Evolutionary conservation across 345 rosid species (phyloP), one percentile per base, ranked within the genome.

Genomic region (Gossypium raimondii): DNA sequence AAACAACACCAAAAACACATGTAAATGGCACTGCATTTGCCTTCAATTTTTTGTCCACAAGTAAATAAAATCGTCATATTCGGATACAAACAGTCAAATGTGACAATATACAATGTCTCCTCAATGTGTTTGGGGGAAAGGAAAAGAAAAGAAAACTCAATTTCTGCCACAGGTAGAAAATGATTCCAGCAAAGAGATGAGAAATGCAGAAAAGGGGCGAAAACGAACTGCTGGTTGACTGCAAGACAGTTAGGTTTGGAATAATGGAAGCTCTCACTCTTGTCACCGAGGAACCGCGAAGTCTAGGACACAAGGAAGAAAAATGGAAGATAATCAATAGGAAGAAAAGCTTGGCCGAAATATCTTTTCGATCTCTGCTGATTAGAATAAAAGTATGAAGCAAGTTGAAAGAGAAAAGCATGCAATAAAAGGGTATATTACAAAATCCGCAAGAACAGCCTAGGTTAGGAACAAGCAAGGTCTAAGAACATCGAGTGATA

Each of bases 211-310:
- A 52, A 66, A 24, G 51, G 45, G 68, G 44, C 70, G 71, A 34
- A 25, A 74, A 18, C 73, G 44, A 70, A 75, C 78, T 7, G 78
- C 79, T 41, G 69, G 7, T 56, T 22, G 11, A 20, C 18, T 56
- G 60, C 60, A 9, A 56, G 60, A 11, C 5, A 9, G 24, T 55
- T 17, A 22, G 73, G 70, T 75, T 62, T 70, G 82, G 45, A 69
- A 44, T 62, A 80, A 77, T 25, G 44, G 70, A 29, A 69, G 76
- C 76, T 72, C 65, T 69, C 76, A 64, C 11, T 75, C 58, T 34
- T 72, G 87, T 89, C 89, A 89, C 91, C 93, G 90, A 80, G 92
- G 92, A 83, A 86, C 92, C 57, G 90, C 92, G 79, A 81, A 89
- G 81, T 85, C 94, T 86, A 86, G 80, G 84, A 82, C 77, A 82